Evolutionary conservation across 2,329 filamentous ascomycete species (phyloP), one percentile per base, ranked within the genome.

Genomic region (Fusarium sp.): DNA sequence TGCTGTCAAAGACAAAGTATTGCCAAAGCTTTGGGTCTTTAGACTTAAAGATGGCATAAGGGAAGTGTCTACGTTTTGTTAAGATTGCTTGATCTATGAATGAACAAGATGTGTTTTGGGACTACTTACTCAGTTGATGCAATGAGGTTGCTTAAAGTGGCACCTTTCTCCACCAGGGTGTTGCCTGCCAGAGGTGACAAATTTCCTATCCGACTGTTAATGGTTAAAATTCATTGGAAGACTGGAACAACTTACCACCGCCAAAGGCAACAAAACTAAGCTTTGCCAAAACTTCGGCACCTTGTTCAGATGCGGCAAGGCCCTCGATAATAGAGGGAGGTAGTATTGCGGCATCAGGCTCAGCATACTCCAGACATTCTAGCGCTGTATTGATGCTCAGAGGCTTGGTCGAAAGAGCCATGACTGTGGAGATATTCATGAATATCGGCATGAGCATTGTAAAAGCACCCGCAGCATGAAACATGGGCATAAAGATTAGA

Each of bases 191-290:
- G 10, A 2, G 58, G 32, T 1, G 56, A 56, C 0, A 62, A 2
- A 0, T 26, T 36, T 0, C 58, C 58, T 61, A 8, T 21, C 1
- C 0, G 2, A 3, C 3, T 3, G 2, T 52, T 8, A 60, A 7
- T 8, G 14, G 7, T 2, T n/a, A 0, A 0, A 7, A 1, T 1
- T 1, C 2, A 4, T 1, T 0, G 0, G 10, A 1, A 14, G 3
- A 3, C 0, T 2, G 0, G 2, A 0, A 15, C 0, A 1, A 46
- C 40, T 46, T 2, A 46, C 56, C 57, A 7, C 58, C 58, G 0
- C 28, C 56, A n/a, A 54, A 62, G 3, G 23, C 15, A 3, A 62
- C 2, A 2, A 20, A 19, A 1, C 36, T 8, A 4, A 62, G 58
- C 8, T 47, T 47, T 2, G 4, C 3, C 1, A 62, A 12, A 10